Evolutionary conservation across 1,284 basidiomycete species (phyloP), one percentile per base, ranked within the genome.

Genomic region (Cronartium quercuum): DNA sequence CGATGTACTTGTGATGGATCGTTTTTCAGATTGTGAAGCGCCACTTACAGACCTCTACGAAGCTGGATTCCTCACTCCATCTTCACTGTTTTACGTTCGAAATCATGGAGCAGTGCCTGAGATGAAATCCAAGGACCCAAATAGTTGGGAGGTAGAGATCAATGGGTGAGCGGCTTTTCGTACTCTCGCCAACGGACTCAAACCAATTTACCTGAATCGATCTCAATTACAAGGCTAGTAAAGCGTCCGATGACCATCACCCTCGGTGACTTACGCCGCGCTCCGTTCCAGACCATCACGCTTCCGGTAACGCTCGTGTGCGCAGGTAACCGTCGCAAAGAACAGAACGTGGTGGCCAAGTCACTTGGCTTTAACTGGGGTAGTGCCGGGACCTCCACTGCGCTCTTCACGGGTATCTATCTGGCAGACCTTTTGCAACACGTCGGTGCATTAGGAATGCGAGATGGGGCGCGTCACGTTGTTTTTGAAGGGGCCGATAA

Each of bases 291-390:
- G 6, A 83, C 86, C 1, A 85, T 89, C 6, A 89, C 88, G 0
- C 77, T 88, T 2, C 88, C 88, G 3, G 84, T 89, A 51, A 89
- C 88, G 0, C 80, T 90, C 18, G 87, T 87, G 0, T 90, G 88
- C 76, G 88, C 88, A 0, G 88, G 88, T 0, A 89, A 89, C 80
- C 82, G 88, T 3, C 83, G 88, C 12, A 88, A 88, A 79, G 88
- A 90, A 78, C 88, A 89, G 78, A 89, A 89, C 78, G 82, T 88
- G 68, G 85, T 89, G n/a, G 83, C 83, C 3, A 87, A 89, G 78
- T 85, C 85, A n/a, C 82, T 87, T 1, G 87, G 81, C 1, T 88
- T 88, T 78, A 84, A 82, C 64, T 88, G 87, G 87, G 87, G 87
- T 4, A 78, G 75, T 7, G 65, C 78, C n/a, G 81, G 81, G 78